These are phyloP conservation scores for Ascochyta clinopodiicola DNA, from an alignment of 2,329 filamentous ascomycete species.

Conservation along the genomic window DNA sequence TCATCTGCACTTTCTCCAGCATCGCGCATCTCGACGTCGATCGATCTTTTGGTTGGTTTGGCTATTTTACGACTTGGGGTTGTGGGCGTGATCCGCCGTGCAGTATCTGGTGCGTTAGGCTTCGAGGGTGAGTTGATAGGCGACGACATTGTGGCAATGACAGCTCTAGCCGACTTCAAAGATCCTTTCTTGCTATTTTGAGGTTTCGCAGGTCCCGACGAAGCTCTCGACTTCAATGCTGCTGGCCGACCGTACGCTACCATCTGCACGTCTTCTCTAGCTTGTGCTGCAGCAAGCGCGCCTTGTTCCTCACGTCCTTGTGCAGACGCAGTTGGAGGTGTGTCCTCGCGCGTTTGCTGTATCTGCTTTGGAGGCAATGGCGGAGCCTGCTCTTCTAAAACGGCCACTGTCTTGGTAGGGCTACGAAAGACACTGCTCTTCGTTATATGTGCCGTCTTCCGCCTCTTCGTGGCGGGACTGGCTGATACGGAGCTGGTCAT, in stretches of 20 bases:
- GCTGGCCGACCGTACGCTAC: constrained; percentile 25
- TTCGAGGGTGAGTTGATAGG: constrained; percentile 25
- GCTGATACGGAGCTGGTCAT: constrained; percentile 32
- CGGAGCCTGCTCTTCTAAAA: constrained; percentile 17
- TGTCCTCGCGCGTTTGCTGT: constrained; percentile 30
- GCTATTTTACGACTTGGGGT: constrained; percentile 18
- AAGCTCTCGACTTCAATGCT: constrained; percentile 31
- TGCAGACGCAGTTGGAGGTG: constrained; percentile 27
- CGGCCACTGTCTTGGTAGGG: constrained; percentile 18
- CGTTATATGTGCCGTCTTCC: constrained; percentile 34
- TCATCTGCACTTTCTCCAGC: constrained; percentile 25
- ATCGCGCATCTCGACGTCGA: constrained; percentile 33
- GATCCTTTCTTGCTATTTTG: constrained; percentile 33
- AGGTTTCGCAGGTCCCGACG: constrained; percentile 22
- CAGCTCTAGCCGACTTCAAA: constrained; percentile 34
- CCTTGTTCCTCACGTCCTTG: constrained; percentile 45
- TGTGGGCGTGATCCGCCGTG: constrained; percentile 16
- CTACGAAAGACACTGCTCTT: constrained; percentile 31
- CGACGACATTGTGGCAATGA: constrained; percentile 29
- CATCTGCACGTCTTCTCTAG: constrained; percentile 25
- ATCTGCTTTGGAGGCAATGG: constrained; percentile 24
- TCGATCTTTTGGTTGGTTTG: not conserved
- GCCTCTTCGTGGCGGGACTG: constrained; percentile 39
- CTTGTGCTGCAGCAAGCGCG: constrained; percentile 37
- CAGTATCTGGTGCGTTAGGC: constrained; percentile 4